Base-by-base conservation (phyloP, 2,329 filamentous ascomycete species). In the Microdochium trichocladiopsis region DNA sequence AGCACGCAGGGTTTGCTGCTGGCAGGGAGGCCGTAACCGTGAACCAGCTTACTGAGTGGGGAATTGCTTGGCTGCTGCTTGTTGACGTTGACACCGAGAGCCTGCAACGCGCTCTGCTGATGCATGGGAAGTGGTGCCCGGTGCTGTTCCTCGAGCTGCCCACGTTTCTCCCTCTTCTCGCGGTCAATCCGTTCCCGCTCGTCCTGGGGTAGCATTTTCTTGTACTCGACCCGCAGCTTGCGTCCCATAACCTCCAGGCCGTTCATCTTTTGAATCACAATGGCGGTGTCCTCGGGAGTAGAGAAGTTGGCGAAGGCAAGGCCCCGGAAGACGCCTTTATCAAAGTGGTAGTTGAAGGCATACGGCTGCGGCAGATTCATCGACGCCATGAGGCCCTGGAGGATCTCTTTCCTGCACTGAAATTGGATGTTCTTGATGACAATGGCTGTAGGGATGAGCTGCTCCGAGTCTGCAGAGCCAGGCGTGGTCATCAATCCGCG, bases 381-480 rank as follows among this genome's bases (percentile, higher is more conserved):
- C 21, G 96, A 90, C 9, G 92, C 89, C 94, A 99, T 99, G 60
- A 96, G 80, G 56, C 86, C 84, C 31, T 95, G 90, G 37, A 99
- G 79, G 63, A 93, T 90, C 71, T 99, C 94, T 72, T 97, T 97
- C 70, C 96, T 92, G 53, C 97, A 91, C 25, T 95, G 94, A 68
- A 99, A 99, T 0, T 95, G 94, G 36, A 99, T 99, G 67, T 99
- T 99, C 76, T 99, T 99, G 72, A 99, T 97, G 54, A 99, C 94
- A 61, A 99, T 97, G 51, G 94, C 94, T 3, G 94, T 99, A 2
- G 93, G 93, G 54, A 99, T 99, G 55, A 99, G 82, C 72, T 97
- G 93, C 60, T 96, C 93, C 52, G 84, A 79, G 48, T 83, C 80
- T 53, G 76, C 74, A 36, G 75, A 73, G 52, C 70, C 62, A 58